A percentile compares a stretch with the other conserved stretches of the same genome.
Conservation (phyloP, 2,329 filamentous ascomycete genomes). For the Moelleriella libera region DNA sequence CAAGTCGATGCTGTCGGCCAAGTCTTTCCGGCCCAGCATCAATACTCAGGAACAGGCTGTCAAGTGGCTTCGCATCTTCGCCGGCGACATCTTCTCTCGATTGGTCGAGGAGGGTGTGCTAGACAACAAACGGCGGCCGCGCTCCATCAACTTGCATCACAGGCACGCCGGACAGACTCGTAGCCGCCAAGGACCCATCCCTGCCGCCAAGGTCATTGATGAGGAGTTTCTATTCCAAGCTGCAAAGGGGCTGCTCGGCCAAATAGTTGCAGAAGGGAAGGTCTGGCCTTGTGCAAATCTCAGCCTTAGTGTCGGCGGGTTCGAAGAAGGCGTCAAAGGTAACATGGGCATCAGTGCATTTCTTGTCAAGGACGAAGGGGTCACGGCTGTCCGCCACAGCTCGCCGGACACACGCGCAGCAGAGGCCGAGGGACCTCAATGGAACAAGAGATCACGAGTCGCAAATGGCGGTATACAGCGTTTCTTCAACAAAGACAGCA, state of each 20-base stretch:
- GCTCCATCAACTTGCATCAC: conserved; percentile 74
- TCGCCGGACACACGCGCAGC: conserved; percentile 3
- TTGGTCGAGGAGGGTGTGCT: conserved; percentile 82
- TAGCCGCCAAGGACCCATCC: conserved; percentile 65
- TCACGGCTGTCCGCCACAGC: conserved; percentile 22
- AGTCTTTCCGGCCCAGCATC: conserved; percentile 81
- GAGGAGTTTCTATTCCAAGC: conserved; percentile 61
- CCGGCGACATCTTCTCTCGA: conserved; percentile 77
- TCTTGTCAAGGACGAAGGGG: conserved; percentile 61
- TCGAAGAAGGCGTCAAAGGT: conserved; percentile 72
- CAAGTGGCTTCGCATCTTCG: conserved; percentile 83
- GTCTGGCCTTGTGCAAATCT: conserved; percentile 90
- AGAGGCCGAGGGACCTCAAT: conserved; percentile 4
- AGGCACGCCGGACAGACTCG: conserved; percentile 58
- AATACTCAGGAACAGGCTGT: conserved; percentile 62
- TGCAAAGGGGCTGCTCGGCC: conserved; percentile 60
- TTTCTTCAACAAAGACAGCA: conserved; percentile 34
- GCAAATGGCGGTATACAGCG: conserved; percentile 38
- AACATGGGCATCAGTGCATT: conserved; percentile 82
- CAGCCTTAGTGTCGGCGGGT: conserved; percentile 77
- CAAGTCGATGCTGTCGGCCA: conserved; percentile 94
- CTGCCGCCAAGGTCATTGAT: conserved; percentile 58
- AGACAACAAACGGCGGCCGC: conserved; percentile 76
- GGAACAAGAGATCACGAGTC: conserved; percentile 17
- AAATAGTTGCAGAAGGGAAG: conserved; percentile 62